Evolutionary conservation across 306 rosid species (phyloP), one percentile per base, ranked within the genome.

Genomic region (Casuarina equisetifolia): DNA sequence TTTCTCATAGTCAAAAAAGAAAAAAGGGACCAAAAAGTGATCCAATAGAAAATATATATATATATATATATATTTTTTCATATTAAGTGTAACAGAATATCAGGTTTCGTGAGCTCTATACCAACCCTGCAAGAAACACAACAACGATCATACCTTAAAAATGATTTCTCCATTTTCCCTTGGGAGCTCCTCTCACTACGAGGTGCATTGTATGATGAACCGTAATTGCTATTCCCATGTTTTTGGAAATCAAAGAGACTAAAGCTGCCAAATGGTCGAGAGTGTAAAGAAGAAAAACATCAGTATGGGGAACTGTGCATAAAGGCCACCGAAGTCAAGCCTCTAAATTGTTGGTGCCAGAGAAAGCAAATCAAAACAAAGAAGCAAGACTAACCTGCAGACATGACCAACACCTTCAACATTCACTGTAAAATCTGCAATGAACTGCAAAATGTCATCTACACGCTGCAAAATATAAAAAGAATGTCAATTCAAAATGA

Each of bases 361-460:
- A 80, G 32, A 66, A 51, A 50, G 36, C 59, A 49, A 55, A 74
- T 6, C 46, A 19, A 4, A 57, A 42, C 16, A 74, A 81, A 66
- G n/a, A 54, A 32, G 67, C 16, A 59, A 74, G 39, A 74, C 86
- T 73, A 82, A 96, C 99, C 97, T 92, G 88, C 99, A 96, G 80
- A 96, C 99, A 77, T 96, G 93, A 63, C 99, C 99, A 77, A 96
- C 99, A 52, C 99, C 99, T 82, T 92, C 94, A 79, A 92, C 85
- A 79, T 96, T 73, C 51, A 86, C 92, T 15, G 99, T 92, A 66
- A 87, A 96, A 70, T 96, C 91, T 8, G 86, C 70, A 83, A 96
- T 90, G 78, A 91, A 96, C 91, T 91, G 85, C 84, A 96, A 79
- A 76, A 92, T 96, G 80, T 95, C 97, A 75, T 95, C 90, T 80